Conservation (phyloP, 345 rosid species). For the Orychophragmus violaceus region DNA sequence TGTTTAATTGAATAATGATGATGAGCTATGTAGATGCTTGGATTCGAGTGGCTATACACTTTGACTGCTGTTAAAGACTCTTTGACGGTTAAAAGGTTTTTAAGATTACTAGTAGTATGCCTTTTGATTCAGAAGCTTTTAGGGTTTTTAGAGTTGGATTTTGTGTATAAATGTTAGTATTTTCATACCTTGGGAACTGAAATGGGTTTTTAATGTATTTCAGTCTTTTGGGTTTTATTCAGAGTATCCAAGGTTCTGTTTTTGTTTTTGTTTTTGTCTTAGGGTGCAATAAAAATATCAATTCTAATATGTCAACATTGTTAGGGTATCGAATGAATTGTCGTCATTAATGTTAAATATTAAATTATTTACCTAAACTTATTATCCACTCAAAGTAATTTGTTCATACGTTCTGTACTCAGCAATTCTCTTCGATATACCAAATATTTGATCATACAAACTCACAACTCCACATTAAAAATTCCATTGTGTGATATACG, state of each 20-base stretch:
- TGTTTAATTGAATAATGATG: slow-evolving; percentile 33
- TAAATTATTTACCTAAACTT: neutral
- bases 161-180: slow-evolving; percentile 1
- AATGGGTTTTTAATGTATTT: neutral
- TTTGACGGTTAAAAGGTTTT: neutral
- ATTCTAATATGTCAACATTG: neutral
- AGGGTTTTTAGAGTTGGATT: neutral
- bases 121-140: neutral
- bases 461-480: neutral
- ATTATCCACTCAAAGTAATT: neutral
- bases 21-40: neutral
- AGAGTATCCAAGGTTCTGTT: slow-evolving; percentile 25
- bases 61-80: neutral
- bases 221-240: neutral
- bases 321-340: neutral
- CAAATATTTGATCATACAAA: neutral
- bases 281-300: neutral
- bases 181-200: slow-evolving; percentile 8
- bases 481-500: neutral
- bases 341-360: neutral
- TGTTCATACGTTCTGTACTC: neutral
- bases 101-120: slow-evolving; percentile 14
- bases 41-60: neutral
- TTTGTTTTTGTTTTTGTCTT: slow-evolving; percentile 18
- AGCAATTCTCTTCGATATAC: too few relatives aligned